Percentiles rank a stretch among this genome's conserved stretches.
Evolutionary conservation across 2,329 filamentous ascomycete species (phyloP).

Genomic region (Immersiporthe knoxdaviesiana): DNA sequence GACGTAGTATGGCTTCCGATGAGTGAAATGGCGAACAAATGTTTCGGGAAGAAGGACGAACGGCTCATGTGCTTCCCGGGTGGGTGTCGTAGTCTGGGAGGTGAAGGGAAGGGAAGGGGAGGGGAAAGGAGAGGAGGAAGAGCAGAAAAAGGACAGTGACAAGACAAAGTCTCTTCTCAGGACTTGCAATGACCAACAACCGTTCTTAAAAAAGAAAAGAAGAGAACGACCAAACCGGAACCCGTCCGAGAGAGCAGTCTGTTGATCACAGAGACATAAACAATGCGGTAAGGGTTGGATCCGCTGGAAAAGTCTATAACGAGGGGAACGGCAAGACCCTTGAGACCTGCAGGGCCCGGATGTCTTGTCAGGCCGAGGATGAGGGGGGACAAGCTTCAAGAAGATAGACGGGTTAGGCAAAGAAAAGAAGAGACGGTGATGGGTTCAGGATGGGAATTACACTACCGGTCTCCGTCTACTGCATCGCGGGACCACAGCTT

Average conservation of each 20-base stretch:
- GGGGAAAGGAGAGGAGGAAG: not conserved
- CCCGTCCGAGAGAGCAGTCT: constrained; percentile 13
- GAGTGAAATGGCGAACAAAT: constrained; percentile 15
- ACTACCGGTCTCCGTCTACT: constrained; percentile 23
- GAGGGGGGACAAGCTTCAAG: constrained; percentile 9
- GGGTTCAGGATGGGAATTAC: constrained; percentile 7
- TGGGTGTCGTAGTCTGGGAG: not conserved
- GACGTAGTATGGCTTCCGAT: constrained; percentile 23
- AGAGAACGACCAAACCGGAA: constrained; percentile 14
- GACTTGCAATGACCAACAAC: not conserved
- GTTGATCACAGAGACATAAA: constrained; percentile 21
- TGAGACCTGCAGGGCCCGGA: not conserved
- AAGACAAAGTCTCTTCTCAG: not conserved
- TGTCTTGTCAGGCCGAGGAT: constrained; percentile 8
- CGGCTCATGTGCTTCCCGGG: constrained; percentile 4
- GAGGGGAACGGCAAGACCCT: not conserved
- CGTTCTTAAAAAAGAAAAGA: not conserved
- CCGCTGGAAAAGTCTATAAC: not conserved
- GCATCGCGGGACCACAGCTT: not conserved
- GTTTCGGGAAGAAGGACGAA: constrained; percentile 4
- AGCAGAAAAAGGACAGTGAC: not conserved
- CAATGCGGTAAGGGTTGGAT: constrained; percentile 10
- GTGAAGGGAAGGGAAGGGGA: no score
- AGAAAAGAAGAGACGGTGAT: constrained; percentile 7
- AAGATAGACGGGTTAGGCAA: not conserved